phyloP scores from a whole-genome alignment of 2,329 filamentous ascomycete genomes.

The Leptodontidium sp. region DNA sequence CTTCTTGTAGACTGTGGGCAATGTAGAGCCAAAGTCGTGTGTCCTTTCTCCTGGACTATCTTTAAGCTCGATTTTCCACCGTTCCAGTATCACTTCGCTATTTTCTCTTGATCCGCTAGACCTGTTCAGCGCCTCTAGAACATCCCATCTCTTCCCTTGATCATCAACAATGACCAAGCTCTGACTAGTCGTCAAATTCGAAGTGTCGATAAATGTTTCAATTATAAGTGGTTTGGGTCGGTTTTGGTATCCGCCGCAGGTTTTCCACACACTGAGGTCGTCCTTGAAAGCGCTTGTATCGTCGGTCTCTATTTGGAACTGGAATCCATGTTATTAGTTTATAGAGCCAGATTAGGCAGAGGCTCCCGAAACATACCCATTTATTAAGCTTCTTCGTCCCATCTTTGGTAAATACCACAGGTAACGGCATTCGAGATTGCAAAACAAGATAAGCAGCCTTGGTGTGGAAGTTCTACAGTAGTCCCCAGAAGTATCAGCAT shows the following conservation, averaged over 20 bases:
- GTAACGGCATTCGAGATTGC: slow-evolving; percentile 78
- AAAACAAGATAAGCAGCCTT: slow-evolving; percentile 88
- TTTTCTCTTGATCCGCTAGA: slow-evolving; percentile 62
- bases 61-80: slow-evolving; percentile 88
- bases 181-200: slow-evolving; percentile 81
- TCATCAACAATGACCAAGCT: slow-evolving; percentile 89
- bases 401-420: slow-evolving; percentile 60
- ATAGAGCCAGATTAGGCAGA: neutral
- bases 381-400: slow-evolving; percentile 76
- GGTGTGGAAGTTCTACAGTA: slow-evolving; percentile 81
- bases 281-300: slow-evolving; percentile 89
- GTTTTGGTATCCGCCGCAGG: slow-evolving; percentile 77
- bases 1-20: slow-evolving; percentile 96
- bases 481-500: slow-evolving; percentile 23
- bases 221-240: slow-evolving; percentile 86
- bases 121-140: slow-evolving; percentile 79
- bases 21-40: slow-evolving; percentile 66
- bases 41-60: slow-evolving; percentile 57
- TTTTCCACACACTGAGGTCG: slow-evolving; percentile 83
- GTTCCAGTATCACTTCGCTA: slow-evolving; percentile 84
- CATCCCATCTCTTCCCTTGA: slow-evolving; percentile 91
- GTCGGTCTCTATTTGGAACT: slow-evolving; percentile 96
- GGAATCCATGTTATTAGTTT: neutral
- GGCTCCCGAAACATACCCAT: slow-evolving; percentile 70
- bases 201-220: slow-evolving; percentile 87